A percentile compares a stretch with the other conserved stretches of the same genome.
Evolutionary conservation across 2,329 filamentous ascomycete genomes (phyloP).

Genomic region (Fusarium subglutinans): DNA sequence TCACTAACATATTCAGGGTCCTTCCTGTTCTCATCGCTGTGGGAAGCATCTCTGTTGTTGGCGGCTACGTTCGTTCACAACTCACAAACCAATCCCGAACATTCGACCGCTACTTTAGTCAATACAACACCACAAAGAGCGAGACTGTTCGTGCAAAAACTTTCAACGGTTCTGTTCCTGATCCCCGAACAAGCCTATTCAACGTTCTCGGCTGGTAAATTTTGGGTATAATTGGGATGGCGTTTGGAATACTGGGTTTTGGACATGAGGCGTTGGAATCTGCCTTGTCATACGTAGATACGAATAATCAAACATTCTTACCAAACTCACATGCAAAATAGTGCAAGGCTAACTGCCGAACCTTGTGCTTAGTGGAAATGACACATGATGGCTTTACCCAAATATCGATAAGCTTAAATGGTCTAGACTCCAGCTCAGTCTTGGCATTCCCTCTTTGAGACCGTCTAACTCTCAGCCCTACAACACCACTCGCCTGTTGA

Average conservation of each 20-base stretch:
- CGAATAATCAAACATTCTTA: slow-evolving; percentile 1
- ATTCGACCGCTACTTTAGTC: slow-evolving; percentile 39
- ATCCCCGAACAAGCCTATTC: slow-evolving; percentile 38
- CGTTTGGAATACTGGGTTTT: slow-evolving; percentile 4
- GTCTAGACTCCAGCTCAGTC: slow-evolving; percentile 22
- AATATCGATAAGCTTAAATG: slow-evolving; percentile 26
- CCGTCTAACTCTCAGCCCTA: slow-evolving; percentile 18
- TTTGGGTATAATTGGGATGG: not conserved
- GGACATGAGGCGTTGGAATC: slow-evolving; percentile 6
- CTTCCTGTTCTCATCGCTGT: slow-evolving; percentile 37
- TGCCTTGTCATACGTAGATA: slow-evolving; percentile 4
- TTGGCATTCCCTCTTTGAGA: slow-evolving; percentile 14
- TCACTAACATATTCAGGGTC: slow-evolving; percentile 10
- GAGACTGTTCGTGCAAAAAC: slow-evolving; percentile 32
- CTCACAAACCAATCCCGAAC: slow-evolving; percentile 32
- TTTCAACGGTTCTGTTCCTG: slow-evolving; percentile 36
- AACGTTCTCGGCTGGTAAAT: slow-evolving; percentile 40
- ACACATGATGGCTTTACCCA: not conserved
- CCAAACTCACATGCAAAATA: not conserved
- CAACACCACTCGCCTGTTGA: not conserved
- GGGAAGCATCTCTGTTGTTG: slow-evolving; percentile 33
- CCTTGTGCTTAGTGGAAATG: slow-evolving; percentile 1
- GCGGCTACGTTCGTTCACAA: slow-evolving; percentile 30
- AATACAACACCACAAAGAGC: slow-evolving; percentile 39
- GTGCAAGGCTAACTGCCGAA: not conserved